Conservation (phyloP, 2,329 filamentous ascomycete genomes). For the Cladobotryum mycophilum region DNA sequence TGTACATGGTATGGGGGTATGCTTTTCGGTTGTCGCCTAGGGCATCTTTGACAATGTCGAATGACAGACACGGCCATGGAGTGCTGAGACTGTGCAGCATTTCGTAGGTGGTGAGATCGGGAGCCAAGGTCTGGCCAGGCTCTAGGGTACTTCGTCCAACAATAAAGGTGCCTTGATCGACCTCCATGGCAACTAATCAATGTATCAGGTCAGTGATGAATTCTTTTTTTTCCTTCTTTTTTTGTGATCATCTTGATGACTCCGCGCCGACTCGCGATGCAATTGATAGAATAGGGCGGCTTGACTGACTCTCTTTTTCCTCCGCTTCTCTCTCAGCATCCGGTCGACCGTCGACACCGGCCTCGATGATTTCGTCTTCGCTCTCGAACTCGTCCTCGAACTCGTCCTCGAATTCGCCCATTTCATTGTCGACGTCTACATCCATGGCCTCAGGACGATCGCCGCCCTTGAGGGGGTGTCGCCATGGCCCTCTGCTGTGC, state of each 20-base stretch:
- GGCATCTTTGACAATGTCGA: conserved; percentile 81
- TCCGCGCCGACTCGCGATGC: background rate
- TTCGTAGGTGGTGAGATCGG: conserved; percentile 91
- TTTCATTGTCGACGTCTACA: conserved; percentile 54
- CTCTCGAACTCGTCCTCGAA: conserved; percentile 89
- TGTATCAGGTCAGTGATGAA: conserved; percentile 1
- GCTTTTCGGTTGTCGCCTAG: conserved; percentile 84
- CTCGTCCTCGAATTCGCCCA: conserved; percentile 89
- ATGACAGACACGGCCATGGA: conserved; percentile 94
- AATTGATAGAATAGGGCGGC: background rate
- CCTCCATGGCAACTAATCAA: conserved; percentile 69
- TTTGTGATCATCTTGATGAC: background rate
- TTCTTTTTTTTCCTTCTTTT: background rate
- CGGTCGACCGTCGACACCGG: conserved; percentile 85
- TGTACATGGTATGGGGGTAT: conserved; percentile 95
- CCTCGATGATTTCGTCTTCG: conserved; percentile 85
- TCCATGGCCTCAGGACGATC: conserved; percentile 60
- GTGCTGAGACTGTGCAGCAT: conserved; percentile 94
- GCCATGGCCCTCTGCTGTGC: conserved; percentile 44
- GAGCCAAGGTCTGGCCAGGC: conserved; percentile 82
- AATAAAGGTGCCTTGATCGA: conserved; percentile 93
- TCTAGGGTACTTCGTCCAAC: conserved; percentile 88
- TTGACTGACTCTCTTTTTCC: conserved; percentile 57
- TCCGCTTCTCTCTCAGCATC: conserved; percentile 90
- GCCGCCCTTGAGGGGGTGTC: conserved; percentile 51